Evolutionary conservation across 2,329 filamentous ascomycete species (phyloP).

Genomic region (Apiospora rasikravindrae): DNA sequence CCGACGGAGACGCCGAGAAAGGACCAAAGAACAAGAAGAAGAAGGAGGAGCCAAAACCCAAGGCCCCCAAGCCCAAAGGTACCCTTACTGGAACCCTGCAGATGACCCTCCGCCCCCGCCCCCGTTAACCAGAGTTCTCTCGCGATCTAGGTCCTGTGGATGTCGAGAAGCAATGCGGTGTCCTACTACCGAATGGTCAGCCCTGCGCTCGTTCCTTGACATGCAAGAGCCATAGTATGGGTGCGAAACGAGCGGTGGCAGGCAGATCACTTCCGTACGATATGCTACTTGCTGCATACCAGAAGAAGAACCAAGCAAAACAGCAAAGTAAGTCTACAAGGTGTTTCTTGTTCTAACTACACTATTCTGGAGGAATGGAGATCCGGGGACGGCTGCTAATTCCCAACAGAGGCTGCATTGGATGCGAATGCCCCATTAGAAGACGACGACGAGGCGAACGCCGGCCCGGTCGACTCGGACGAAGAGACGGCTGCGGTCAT

Average conservation of each 20-base stretch:
- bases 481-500: slow-evolving; percentile 93
- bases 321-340: slow-evolving; percentile 77
- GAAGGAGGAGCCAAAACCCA: slow-evolving; percentile 88
- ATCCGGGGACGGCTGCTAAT: slow-evolving; percentile 28
- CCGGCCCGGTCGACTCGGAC: slow-evolving; percentile 86
- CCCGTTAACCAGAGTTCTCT: slow-evolving; percentile 23
- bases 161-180: slow-evolving; percentile 92
- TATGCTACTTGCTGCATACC: slow-evolving; percentile 85
- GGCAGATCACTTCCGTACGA: slow-evolving; percentile 89
- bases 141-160: slow-evolving; percentile 75
- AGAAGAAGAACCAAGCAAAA: slow-evolving; percentile 98
- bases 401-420: slow-evolving; percentile 79
- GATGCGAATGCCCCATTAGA: slow-evolving; percentile 91
- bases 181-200: slow-evolving; percentile 81
- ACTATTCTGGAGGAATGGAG: background rate
- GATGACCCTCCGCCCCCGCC: slow-evolving; percentile 16
- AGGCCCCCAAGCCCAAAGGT: slow-evolving; percentile 84
- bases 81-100: slow-evolving; percentile 25
- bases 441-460: slow-evolving; percentile 81
- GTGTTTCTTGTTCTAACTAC: background rate
- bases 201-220: slow-evolving; percentile 88
- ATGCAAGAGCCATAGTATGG: slow-evolving; percentile 96
- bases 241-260: slow-evolving; percentile 85
- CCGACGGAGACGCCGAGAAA: slow-evolving; percentile 78
- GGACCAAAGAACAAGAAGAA: slow-evolving; percentile 90